Evolutionary conservation across 2,329 filamentous ascomycete genomes (phyloP).

Genomic region (Aspergillus thermomutatus): DNA sequence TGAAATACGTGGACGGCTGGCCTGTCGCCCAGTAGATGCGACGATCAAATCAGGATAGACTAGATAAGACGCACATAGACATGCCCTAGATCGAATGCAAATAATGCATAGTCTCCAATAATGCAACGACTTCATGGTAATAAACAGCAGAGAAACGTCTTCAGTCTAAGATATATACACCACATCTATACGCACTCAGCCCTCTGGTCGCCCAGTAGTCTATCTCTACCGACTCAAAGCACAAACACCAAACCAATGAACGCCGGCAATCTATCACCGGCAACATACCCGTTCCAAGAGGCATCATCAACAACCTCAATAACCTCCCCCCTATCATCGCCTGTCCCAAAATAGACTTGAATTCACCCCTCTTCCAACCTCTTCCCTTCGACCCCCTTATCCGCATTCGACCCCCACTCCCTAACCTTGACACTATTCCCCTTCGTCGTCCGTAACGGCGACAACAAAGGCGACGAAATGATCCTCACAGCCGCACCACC

Average conservation of each 20-base stretch:
- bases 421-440: background rate
- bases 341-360: background rate
- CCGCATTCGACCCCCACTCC: background rate
- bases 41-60: background rate
- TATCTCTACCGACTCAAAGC: background rate
- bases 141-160: background rate
- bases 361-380: background rate
- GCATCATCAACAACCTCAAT: no score
- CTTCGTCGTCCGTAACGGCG: background rate
- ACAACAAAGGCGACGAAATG: constrained; percentile 4
- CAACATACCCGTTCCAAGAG: background rate
- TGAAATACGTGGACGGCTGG: constrained; percentile 33
- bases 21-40: constrained; percentile 18
- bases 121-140: background rate
- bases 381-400: constrained; percentile 3
- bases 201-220: background rate
- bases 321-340: background rate
- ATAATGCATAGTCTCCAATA: background rate
- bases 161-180: background rate
- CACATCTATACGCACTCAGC: background rate
- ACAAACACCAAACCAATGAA: background rate
- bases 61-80: background rate
- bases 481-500: background rate
- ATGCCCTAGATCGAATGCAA: background rate
- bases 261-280: background rate